Conservation (phyloP, 1,284 basidiomycete species). For the Moesziomyces antarcticus region DNA sequence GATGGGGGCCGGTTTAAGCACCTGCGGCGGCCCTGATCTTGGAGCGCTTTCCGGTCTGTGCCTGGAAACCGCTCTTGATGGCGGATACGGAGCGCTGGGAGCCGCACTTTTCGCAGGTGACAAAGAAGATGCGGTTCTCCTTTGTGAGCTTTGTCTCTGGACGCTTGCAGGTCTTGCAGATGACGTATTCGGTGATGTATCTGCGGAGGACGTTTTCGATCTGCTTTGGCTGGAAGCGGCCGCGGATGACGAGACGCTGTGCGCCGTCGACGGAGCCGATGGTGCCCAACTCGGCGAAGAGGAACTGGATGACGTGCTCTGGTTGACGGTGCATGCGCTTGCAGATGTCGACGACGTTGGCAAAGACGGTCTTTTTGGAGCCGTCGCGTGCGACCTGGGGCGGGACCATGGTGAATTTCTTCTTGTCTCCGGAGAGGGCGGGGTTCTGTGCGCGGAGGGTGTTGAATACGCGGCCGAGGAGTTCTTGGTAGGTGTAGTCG, state of each 20-base stretch:
- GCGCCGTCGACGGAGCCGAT: conserved; percentile 94
- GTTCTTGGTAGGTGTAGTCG: conserved; percentile 95
- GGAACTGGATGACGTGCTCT: conserved; percentile 98
- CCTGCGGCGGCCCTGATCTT: conserved; percentile 53
- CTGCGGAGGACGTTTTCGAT: conserved; percentile 96
- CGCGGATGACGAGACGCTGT: conserved; percentile 93
- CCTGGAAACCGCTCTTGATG: conserved; percentile 99
- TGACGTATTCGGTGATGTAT: conserved; percentile 99
- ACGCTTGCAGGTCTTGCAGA: conserved; percentile 99
- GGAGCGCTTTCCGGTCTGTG: conserved; percentile 80
- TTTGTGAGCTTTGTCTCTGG: conserved; percentile 95
- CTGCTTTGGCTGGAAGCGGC: conserved; percentile 98
- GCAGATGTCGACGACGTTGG: conserved; percentile 97
- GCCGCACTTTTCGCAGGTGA: conserved; percentile 94
- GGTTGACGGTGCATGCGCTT: conserved; percentile 98
- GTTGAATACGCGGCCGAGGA: conserved; percentile 90
- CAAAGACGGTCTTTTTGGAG: conserved; percentile 96
- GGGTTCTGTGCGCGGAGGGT: conserved; percentile 94
- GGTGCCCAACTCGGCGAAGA: conserved; percentile 98
- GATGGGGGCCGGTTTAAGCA: conserved; percentile 19
- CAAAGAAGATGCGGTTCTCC: conserved; percentile 99
- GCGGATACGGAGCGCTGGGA: conserved; percentile 90
- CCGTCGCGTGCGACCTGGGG: conserved; percentile 91
- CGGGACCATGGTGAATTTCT: conserved; percentile 98
- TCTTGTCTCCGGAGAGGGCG: conserved; percentile 78